Conservation (phyloP, 306 rosid genomes). For the Sophora flavescens region DNA sequence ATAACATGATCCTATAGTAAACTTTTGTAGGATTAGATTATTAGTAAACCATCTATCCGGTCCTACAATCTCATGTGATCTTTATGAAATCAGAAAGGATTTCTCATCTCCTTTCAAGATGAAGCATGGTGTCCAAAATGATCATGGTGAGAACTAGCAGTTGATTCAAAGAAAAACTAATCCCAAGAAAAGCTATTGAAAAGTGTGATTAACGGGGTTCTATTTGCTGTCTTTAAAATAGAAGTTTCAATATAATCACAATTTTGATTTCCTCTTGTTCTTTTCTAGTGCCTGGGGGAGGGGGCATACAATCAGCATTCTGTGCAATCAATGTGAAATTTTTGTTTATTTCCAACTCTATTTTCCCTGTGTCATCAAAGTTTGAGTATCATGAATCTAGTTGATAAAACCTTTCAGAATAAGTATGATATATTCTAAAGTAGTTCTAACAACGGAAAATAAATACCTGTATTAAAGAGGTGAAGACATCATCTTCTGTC, state of each 20-base stretch:
- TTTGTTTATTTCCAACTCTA: neutral
- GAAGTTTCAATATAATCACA: neutral
- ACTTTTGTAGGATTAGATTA: neutral
- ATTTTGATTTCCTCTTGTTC: neutral
- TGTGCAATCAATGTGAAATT: neutral
- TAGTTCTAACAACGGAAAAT: conserved; percentile 30
- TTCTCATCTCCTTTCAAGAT: neutral
- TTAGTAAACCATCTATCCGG: neutral
- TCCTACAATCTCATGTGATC: neutral
- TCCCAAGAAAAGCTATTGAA: conserved; percentile 16
- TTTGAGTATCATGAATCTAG: conserved; percentile 18
- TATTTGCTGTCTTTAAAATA: neutral
- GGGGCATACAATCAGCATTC: neutral
- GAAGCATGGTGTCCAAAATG: neutral
- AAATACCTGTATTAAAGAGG: conserved; percentile 82
- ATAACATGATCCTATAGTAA: neutral
- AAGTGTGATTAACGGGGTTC: conserved; percentile 4
- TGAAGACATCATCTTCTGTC: conserved; percentile 69
- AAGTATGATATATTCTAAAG: neutral
- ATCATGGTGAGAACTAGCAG: neutral
- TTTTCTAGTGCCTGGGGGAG: neutral
- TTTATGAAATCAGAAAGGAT: neutral
- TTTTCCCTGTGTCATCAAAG: neutral
- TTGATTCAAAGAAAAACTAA: neutral
- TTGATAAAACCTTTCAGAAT: neutral